Percentiles rank a stretch among this genome's conserved stretches.
These are phyloP conservation scores for Candida sojae DNA, from an alignment of 1,139 yeast genomes.

Conservation along the genomic window DNA sequence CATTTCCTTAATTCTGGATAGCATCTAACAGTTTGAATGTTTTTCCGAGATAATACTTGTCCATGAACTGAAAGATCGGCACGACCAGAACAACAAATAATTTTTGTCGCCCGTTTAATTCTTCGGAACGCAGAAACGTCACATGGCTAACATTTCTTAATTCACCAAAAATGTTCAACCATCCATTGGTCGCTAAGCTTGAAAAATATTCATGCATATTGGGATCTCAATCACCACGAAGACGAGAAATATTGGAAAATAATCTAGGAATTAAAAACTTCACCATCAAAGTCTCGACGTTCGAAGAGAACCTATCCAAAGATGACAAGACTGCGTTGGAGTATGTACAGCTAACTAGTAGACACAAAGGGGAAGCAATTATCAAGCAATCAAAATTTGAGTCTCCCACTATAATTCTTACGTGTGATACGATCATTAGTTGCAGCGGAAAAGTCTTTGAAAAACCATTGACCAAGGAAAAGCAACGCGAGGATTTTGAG, in stretches of 20 bases:
- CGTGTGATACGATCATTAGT: constrained; percentile 89
- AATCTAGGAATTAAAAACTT: constrained; percentile 58
- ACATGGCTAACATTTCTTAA: no score
- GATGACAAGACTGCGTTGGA: constrained; percentile 45
- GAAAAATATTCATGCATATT: constrained; percentile 47
- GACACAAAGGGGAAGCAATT: constrained; percentile 59
- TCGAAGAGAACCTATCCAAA: constrained; percentile 75
- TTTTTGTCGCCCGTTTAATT: no score
- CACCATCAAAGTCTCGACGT: constrained; percentile 54
- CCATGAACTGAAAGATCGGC: no score
- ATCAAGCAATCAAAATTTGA: constrained; percentile 28
- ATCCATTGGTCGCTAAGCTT: constrained; percentile 31
- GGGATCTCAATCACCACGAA: constrained; percentile 84
- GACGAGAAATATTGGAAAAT: constrained; percentile 61
- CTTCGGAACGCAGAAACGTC: no score
- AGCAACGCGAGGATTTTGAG: constrained; percentile 46
- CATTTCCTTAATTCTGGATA: no score
- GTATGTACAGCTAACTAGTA: constrained; percentile 74
- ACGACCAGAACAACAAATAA: no score
- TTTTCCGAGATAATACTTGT: no score
- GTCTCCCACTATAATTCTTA: constrained; percentile 36
- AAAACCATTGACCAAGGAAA: constrained; percentile 61
- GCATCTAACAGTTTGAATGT: no score
- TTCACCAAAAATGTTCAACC: constrained; percentile 6
- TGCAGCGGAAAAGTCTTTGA: constrained; percentile 64